Conservation (phyloP, 78 protist genomes). For the Dictyostelium capitatum region DNA sequence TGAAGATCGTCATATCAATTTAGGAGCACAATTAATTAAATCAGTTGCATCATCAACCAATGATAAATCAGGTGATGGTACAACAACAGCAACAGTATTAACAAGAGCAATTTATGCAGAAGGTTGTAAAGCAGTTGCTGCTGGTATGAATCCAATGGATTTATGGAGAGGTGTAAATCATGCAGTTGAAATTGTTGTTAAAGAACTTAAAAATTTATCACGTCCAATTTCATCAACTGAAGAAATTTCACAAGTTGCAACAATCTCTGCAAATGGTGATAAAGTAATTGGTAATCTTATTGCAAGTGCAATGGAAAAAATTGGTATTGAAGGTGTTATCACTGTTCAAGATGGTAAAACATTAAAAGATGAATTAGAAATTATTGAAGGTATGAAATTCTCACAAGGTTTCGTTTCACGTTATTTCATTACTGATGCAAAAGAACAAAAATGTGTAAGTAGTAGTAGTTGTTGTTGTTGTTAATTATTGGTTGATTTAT, state of each 20-base stretch:
- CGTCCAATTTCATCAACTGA: conserved; percentile 95
- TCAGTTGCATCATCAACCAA: conserved; percentile 97
- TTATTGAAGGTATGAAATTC: conserved; percentile 98
- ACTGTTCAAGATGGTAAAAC: conserved; percentile 99
- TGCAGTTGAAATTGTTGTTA: conserved; percentile 93
- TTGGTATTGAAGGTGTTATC: conserved; percentile 99
- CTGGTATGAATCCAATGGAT: conserved; percentile 99
- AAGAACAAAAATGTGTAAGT: conserved; percentile 89
- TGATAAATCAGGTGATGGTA: conserved; percentile 99
- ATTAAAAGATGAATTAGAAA: conserved; percentile 95
- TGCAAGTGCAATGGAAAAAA: conserved; percentile 98
- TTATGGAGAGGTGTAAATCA: conserved; percentile 96
- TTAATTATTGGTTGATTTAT: too few relatives aligned
- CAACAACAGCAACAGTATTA: conserved; percentile 99
- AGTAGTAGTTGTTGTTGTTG: too few relatives aligned
- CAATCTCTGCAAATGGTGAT: conserved; percentile 99
- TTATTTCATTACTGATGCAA: conserved; percentile 96
- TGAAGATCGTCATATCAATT: conserved; percentile 92
- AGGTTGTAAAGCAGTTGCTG: conserved; percentile 97
- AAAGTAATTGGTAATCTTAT: conserved; percentile 96
- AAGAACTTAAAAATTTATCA: conserved; percentile 87
- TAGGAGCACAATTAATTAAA: conserved; percentile 98
- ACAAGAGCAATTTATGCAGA: conserved; percentile 97
- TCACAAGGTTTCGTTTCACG: conserved; percentile 98
- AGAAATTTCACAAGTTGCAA: conserved; percentile 98